Evolutionary conservation across 306 rosid species (phyloP), one percentile per base, ranked within the genome.

Genomic region (Vigna reflexopilosa): DNA sequence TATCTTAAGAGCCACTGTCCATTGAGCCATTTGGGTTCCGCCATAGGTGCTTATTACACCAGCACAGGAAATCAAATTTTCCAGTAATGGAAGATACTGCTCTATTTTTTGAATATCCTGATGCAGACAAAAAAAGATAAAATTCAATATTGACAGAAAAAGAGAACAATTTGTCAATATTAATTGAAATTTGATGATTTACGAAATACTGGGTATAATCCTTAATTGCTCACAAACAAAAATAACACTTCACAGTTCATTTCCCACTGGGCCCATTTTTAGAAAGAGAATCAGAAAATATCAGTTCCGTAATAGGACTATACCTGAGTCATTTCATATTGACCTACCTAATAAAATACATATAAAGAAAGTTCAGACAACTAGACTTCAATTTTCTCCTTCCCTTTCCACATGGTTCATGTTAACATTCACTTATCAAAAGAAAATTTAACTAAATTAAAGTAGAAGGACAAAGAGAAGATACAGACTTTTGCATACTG

Each of bases 21-120:
- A 82, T 11, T 62, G 87, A 63, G 47, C 66, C 24, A 85, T 80
- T 77, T 11, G 83, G 75, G 82, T 82, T 80, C 7, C 83, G 67
- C 15, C 2, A 63, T 73, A 64, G 67, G 66, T 51, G 71, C 76
- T 61, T 61, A 28, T 52, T 77, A 20, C 72, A 62, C 83, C 84
- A 47, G 67, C 73, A 75, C 85, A 82, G 65, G 19, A 70, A 72
- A 85, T 19, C 49, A 93, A 82, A 83, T 80, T 93, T 77, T 89
- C 91, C 87, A 93, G 73, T 81, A 93, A 76, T 17, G 96, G 94
- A 44, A 93, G 84, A 87, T 93, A 93, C 82, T 80, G 87, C 66
- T 82, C 86, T 63, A 93, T 80, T 75, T 82, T 93, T 75, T 87
- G 84, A 79, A 90, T 84, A 63, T 86, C 90, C 97, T 93, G 91